Evolutionary conservation across 2,329 filamentous ascomycete species (phyloP), one percentile per base, ranked within the genome.

Genomic region (Clonostachys rhizophaga): DNA sequence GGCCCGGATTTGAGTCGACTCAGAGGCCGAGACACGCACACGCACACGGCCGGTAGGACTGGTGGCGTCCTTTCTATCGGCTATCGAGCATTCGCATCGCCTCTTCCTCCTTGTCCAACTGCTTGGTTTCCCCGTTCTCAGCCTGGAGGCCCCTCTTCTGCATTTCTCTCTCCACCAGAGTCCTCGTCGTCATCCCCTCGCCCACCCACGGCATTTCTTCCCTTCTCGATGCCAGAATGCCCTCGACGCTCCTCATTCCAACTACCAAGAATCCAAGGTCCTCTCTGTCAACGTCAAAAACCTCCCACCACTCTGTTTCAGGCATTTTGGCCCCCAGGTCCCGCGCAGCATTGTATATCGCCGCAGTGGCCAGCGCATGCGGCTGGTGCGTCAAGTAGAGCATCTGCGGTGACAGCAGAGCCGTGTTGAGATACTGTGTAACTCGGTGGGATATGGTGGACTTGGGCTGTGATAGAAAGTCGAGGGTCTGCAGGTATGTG

Each of bases 231-330:
- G 67, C 68, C 46, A 83, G 81, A 67, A 87, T 90, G 1, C 81
- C 83, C 52, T 87, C 84, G 47, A 95, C 71, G 58, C 91, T 96
- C 51, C 83, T 74, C 78, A 96, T 81, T 0, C 79, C 91, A 11
- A 96, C 89, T 5, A 95, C 91, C 49, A 97, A 67, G 56, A 97
- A 97, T 0, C 94, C 94, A 35, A 99, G 74, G 63, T 96, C 91
- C 71, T 99, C 94, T 44, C 94, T 78, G 58, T 96, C 91, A 8
- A 94, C 89, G 65, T 99, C 94, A 64, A 97, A 97, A 0, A 97
- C 89, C 66, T 96, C 91, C 94, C 94, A 99, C 94, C 94, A 99
- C 52, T 89, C 85, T 43, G 80, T 81, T 52, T 87, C 87, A 0
- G 92, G 90, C 68, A 96, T 76, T 63, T 89, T 91, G 12, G 87